A percentile compares a stretch with the other conserved stretches of the same genome.
Evolutionary conservation across 73 alveolate genomes (phyloP).

Genomic region (Durusdinium trenchii): DNA sequence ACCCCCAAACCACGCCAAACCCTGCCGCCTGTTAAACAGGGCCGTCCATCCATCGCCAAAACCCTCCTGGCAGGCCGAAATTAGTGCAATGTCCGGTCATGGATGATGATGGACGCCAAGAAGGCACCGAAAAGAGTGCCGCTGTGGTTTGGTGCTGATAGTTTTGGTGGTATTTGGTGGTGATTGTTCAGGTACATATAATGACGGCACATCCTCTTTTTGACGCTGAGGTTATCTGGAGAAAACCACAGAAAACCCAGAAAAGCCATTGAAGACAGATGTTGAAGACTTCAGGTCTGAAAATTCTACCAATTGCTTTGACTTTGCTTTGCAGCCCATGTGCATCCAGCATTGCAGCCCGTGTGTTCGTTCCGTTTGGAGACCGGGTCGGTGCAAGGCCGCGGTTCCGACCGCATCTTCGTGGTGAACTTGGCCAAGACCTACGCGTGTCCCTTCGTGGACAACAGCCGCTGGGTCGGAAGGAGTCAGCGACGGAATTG

Average conservation of each 20-base stretch:
- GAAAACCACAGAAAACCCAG: background rate
- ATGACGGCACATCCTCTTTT: too few species aligned
- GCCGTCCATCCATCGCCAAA: too few species aligned
- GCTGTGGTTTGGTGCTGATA: background rate
- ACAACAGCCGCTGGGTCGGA: constrained; percentile 50
- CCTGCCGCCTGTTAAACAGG: too few species aligned
- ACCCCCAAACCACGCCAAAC: too few species aligned
- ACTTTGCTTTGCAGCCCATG: background rate
- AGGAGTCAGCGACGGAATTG: background rate
- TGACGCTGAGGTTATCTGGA: too few species aligned
- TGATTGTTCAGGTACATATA: too few species aligned
- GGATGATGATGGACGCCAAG: constrained; percentile 74
- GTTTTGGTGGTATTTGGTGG: background rate
- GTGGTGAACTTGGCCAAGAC: constrained; percentile 74
- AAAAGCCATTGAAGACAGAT: background rate
- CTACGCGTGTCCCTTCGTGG: constrained; percentile 78
- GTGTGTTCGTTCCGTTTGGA: background rate
- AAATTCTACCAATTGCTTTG: background rate
- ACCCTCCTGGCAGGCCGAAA: constrained; percentile 51
- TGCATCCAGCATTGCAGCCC: background rate
- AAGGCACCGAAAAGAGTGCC: constrained; percentile 51
- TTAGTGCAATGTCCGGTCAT: constrained; percentile 72
- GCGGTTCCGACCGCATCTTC: constrained; percentile 84
- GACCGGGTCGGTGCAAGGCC: constrained; percentile 37
- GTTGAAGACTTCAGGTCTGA: too few species aligned